Evolutionary conservation across 2,329 filamentous ascomycete genomes (phyloP), one percentile per base, ranked within the genome.

Genomic region (Ophiostoma quercus): DNA sequence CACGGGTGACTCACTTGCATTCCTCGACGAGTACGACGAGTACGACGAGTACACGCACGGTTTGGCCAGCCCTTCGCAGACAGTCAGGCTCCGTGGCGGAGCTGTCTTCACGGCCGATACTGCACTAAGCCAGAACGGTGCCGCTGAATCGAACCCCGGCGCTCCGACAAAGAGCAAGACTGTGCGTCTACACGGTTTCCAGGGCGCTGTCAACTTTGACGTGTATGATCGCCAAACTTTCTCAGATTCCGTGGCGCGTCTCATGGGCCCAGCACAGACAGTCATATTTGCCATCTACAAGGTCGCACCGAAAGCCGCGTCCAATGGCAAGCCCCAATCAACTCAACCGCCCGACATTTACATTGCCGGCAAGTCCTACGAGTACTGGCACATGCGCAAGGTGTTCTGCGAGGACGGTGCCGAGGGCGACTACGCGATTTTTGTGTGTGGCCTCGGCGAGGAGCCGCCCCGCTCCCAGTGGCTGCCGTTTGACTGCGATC

Each of bases 181-280:
- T 2, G 19, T 25, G n/a, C 68, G 66, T 3, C 41, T 73, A 16
- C 69, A 68, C 43, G 72, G 72, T 43, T 70, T 57, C 68, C 72
- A 73, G 63, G 72, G 72, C 34, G 34, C 51, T 7, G 72, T 72
- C n/a, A n/a, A 47, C 29, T 72, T 73, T 37, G 37, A 73, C 65
- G 57, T 72, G 19, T 14, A 66, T 43, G 54, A 69, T 43, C 12
- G 1, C 14, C 2, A 34, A 11, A 69, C 72, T 16, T 67, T 72
- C 5, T 8, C 43, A 6, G 72, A 73, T n/a, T 71, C 72, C 14
- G 67, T 73, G 1, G 57, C 60, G n/a, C 69, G 71, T 2, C 69
- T 73, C 29, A 43, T 67, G 41, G 71, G 67, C 3, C 63, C 69
- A 14, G 25, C 39, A 9, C 51, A 3, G 2, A n/a, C 6, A 1